phyloP scores from a whole-genome alignment of 345 rosid species.

The Pugionium dolabratum region DNA sequence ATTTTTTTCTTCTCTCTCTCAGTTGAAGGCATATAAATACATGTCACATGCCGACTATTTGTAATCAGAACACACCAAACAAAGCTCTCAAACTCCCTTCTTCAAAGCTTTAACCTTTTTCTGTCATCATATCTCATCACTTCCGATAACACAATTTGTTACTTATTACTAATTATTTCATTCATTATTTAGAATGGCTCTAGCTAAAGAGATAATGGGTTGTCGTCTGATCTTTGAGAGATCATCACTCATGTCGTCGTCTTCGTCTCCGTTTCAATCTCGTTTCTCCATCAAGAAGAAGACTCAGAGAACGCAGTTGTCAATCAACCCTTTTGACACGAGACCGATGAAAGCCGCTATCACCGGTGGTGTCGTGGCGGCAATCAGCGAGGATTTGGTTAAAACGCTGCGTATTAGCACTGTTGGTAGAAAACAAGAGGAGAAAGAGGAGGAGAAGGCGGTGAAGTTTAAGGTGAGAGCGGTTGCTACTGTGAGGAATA shows the following conservation, averaged over 20 bases:
- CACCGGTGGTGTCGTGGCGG: constrained; percentile 45
- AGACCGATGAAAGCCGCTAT: constrained; percentile 24
- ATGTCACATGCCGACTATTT: not conserved
- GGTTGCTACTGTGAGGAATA: constrained; percentile 72
- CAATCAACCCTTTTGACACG: constrained; percentile 35
- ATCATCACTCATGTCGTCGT: constrained; percentile 44
- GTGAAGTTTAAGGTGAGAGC: constrained; percentile 78
- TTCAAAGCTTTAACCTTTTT: constrained; percentile 17
- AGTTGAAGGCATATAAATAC: constrained; percentile 24
- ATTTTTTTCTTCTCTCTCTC: not conserved
- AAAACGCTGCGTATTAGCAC: constrained; percentile 41
- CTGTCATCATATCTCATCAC: constrained; percentile 15
- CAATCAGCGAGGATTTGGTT: constrained; percentile 72
- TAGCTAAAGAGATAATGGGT: constrained; percentile 68
- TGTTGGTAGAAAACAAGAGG: constrained; percentile 14
- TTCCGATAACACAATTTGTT: not conserved
- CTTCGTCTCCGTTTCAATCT: constrained; percentile 39
- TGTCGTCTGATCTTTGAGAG: constrained; percentile 45
- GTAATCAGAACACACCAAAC: constrained; percentile 15
- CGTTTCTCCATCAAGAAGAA: constrained; percentile 34
- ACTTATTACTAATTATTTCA: not conserved
- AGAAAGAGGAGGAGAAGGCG: constrained; percentile 43
- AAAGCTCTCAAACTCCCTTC: constrained; percentile 12
- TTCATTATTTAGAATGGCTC: constrained; percentile 47
- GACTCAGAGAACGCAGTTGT: constrained; percentile 31